Evolutionary conservation across 495 filamentous ascomycete genomes (phyloP).

Genomic region (Jackrogersella multiformis): DNA sequence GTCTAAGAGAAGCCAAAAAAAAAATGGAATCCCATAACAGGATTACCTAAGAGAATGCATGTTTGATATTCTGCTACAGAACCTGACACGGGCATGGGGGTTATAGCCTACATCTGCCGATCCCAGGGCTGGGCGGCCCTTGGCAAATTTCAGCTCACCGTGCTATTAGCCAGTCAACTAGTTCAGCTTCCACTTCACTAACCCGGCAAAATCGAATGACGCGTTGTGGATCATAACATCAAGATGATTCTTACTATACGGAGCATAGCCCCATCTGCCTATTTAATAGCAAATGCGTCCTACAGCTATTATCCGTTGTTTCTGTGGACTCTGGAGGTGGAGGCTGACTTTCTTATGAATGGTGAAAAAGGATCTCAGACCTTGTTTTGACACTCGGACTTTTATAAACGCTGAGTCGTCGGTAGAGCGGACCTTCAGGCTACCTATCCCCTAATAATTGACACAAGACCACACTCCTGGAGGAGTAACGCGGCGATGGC

Average conservation of each 20-base stretch:
- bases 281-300: neutral
- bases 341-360: too few relatives aligned
- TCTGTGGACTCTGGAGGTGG: too few relatives aligned
- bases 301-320: too few relatives aligned
- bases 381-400: too few relatives aligned
- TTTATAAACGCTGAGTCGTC: too few relatives aligned
- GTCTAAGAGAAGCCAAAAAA: neutral
- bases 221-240: slow-evolving; percentile 5
- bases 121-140: slow-evolving; percentile 10
- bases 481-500: too few relatives aligned
- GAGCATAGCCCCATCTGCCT: neutral
- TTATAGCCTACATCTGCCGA: slow-evolving; percentile 4
- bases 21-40: neutral
- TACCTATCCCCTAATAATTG: too few relatives aligned
- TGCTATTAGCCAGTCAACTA: slow-evolving; percentile 6
- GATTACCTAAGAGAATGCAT: neutral
- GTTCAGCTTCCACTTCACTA: neutral
- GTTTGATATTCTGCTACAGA: slow-evolving; percentile 12
- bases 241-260: slow-evolving; percentile 1
- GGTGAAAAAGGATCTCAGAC: too few relatives aligned
- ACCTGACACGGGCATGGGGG: slow-evolving; percentile 3
- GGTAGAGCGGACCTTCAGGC: too few relatives aligned
- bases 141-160: slow-evolving; percentile 26
- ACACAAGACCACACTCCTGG: too few relatives aligned
- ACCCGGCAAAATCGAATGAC: neutral